Base-by-base conservation (phyloP, 169 alveolate species). In the Plasmodium knowlesi region DNA sequence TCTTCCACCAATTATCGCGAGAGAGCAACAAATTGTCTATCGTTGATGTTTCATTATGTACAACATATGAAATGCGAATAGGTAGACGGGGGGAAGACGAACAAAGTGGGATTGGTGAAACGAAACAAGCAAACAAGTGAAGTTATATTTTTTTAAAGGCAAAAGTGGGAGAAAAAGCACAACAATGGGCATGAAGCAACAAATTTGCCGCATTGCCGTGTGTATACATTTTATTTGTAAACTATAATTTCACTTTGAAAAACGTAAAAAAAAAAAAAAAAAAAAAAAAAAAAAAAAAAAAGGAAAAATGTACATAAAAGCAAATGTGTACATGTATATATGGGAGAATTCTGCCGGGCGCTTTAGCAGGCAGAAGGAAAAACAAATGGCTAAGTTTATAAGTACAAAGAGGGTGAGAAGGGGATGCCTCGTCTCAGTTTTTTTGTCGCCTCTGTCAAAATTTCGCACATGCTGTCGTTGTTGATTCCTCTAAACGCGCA, bases 351-450 rank as follows among this genome's bases (percentile, higher is more conserved):
- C 1, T 50, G 22, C 22, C 73, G 54, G 16, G 61, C 16, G 3
- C 16, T 19, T 5, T 46, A 10, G 57, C 41, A 25, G 16, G 39
- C 9, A 12, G 54, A 30, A 19, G 53, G 6, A 32, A 22, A 83
- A 71, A 83, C 57, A 85, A 85, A 22, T 50, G 14, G 61, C 57
- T 32, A 10, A 19, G 72, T 91, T 91, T 94, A 96, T 72, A 96
- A 91, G 95, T 99, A 99, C 86, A 99, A 97, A 78, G 99, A 98
- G 10, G 99, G 99, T 9, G 99, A 98, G 96, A 99, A 99, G 43
- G 99, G 99, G 73, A 99, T 99, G 53, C 99, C 99, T 82, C 99
- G 98, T 95, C 98, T 98, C 19, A 99, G 97, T 79, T 98, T 97
- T 50, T 96, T 95, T 53, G 98, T 96, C n/a, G 99, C 99, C 73